These are phyloP conservation scores for Aspergillus panamensis DNA, from an alignment of 495 filamentous ascomycete genomes.

Conservation along the genomic window DNA sequence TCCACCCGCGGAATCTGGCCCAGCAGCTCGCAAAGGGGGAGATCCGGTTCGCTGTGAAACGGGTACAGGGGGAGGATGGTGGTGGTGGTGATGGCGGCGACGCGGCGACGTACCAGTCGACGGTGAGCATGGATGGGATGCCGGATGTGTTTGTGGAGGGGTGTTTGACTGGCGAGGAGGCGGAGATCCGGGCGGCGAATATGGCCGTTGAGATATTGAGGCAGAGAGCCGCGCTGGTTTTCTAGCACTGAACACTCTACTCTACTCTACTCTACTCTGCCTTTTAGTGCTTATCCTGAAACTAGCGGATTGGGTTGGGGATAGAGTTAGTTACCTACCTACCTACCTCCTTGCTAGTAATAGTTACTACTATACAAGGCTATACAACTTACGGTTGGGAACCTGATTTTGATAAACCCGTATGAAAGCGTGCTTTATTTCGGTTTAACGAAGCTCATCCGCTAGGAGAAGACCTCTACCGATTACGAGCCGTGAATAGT, in stretches of 20 bases:
- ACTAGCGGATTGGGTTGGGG: too few species aligned
- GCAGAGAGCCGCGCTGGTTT: neutral
- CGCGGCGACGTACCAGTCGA: constrained; percentile 10
- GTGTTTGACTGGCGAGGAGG: constrained; percentile 28
- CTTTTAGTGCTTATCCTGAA: neutral
- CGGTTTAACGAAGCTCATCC: too few species aligned
- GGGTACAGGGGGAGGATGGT: constrained; percentile 6
- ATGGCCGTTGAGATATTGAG: constrained; percentile 16
- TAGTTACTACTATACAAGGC: too few species aligned
- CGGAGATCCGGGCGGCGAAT: constrained; percentile 28
- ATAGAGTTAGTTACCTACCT: too few species aligned
- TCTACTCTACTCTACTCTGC: too few species aligned
- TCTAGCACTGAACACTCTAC: neutral
- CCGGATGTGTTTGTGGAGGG: constrained; percentile 13
- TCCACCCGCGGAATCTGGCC: constrained; percentile 73
- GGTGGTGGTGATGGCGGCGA: too few species aligned
- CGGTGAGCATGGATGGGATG: constrained; percentile 5
- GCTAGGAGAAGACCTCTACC: neutral
- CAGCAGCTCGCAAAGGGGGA: constrained; percentile 49
- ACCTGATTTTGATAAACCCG: too few species aligned
- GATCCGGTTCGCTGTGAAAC: constrained; percentile 21
- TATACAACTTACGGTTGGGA: too few species aligned
- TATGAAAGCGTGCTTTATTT: too few species aligned
- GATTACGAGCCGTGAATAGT: neutral
- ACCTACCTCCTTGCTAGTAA: too few species aligned